A percentile compares a stretch with the other conserved stretches of the same genome.
Conservation (phyloP, 129 eudicot species). For the Pittosporum tobira region DNA sequence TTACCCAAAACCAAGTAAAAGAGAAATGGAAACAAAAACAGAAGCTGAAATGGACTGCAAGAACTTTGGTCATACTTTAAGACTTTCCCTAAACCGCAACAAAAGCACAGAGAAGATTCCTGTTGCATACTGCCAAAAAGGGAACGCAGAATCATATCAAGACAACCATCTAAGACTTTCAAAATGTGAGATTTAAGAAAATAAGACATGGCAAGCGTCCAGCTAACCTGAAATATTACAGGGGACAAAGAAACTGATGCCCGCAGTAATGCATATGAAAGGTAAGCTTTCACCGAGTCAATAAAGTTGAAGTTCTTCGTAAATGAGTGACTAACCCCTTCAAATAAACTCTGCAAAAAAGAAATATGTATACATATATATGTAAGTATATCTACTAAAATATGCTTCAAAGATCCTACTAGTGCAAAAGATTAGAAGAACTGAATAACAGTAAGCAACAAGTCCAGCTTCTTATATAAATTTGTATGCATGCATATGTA, state of each 20-base stretch:
- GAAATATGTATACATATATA: background rate
- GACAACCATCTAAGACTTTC: background rate
- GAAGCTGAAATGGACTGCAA: background rate
- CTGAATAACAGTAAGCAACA: background rate
- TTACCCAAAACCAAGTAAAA: background rate
- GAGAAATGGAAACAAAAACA: background rate
- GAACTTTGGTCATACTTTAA: slow-evolving; percentile 47
- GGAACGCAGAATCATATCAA: slow-evolving; percentile 9
- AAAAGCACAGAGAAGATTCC: slow-evolving; percentile 83
- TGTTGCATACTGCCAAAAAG: slow-evolving; percentile 65
- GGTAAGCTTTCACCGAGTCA: slow-evolving; percentile 89
- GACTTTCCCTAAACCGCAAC: slow-evolving; percentile 85
- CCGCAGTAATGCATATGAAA: slow-evolving; percentile 76
- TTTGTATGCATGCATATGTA: no score
- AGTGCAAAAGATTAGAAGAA: background rate
- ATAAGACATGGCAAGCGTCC: slow-evolving; percentile 12
- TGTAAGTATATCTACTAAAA: background rate
- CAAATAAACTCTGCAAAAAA: slow-evolving; percentile 69
- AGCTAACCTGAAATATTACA: slow-evolving; percentile 65
- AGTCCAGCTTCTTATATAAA: background rate
- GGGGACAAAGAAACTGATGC: slow-evolving; percentile 84
- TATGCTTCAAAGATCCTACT: background rate
- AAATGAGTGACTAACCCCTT: slow-evolving; percentile 79
- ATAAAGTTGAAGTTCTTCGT: slow-evolving; percentile 79
- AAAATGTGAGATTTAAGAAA: slow-evolving; percentile 1